Evolutionary conservation across 2,329 filamentous ascomycete genomes (phyloP), one percentile per base, ranked within the genome.

Genomic region (Lithohypha guttulata): DNA sequence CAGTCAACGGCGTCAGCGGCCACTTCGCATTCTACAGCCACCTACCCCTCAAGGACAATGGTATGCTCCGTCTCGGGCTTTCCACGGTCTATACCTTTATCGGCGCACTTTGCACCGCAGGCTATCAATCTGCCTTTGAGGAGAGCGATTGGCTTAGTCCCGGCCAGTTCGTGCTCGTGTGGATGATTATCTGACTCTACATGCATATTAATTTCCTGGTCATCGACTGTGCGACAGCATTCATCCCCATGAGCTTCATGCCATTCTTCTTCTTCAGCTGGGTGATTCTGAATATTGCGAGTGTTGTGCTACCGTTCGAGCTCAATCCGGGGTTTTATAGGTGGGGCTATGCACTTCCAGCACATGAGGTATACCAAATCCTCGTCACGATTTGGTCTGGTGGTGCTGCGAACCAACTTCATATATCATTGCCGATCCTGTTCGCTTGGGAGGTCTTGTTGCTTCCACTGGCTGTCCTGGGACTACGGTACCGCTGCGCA

Each of bases 201-300:
- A 60, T 59, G 18, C 61, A 66, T 47, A 44, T 63, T 36, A 64
- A 69, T 42, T 66, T 67, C 38, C 53, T 64, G 11, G 55, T 59
- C 10, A 53, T 69, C 2, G 66, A 70, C 41, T 53, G 59, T n/a
- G 58, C 65, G 30, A 61, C 64, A 0, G 53, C 60, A 25, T 62
- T 62, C 53, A 41, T 66, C 2, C 58, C 63, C 0, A 47, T 56
- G 7, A 52, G 55, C 0, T 62, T 56, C 41, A 54, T 68, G 32
- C 39, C 67, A 1, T 65, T 69, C 55, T 57, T 59, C 6, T 48
- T 68, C 4, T 53, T 69, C 4, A 48, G 57, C 0, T 70, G 66
- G 66, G 47, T 68, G 4, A 53, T 68, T 10, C 11, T 59, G 19
- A 70, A 69, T 42, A 51, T 68, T 5, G 53, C 61, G 0, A 62